Conservation (phyloP, 2,329 filamentous ascomycete species). For the Verticillium isaacii region DNA sequence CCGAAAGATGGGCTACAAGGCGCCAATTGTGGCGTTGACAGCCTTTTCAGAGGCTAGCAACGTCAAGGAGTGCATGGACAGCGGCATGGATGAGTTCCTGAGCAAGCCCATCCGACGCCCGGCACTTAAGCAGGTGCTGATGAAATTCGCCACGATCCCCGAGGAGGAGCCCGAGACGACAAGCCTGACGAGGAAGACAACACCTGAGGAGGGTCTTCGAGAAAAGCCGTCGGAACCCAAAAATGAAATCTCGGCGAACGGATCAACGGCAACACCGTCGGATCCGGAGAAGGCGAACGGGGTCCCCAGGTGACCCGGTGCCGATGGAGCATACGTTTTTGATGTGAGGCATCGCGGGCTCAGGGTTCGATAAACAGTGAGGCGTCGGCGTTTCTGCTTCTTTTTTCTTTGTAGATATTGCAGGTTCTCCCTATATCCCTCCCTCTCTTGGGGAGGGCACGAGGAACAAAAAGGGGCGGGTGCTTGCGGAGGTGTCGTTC, state of each 20-base stretch:
- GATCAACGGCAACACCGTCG: neutral
- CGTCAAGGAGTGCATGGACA: slow-evolving; percentile 78
- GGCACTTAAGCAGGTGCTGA: slow-evolving; percentile 79
- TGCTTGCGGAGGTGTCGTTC: neutral
- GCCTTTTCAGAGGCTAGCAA: slow-evolving; percentile 91
- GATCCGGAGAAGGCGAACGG: slow-evolving; percentile 1
- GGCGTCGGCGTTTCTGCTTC: neutral
- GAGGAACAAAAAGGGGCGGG: neutral
- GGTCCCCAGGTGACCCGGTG: neutral
- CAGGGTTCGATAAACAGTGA: neutral
- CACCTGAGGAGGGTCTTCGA: slow-evolving; percentile 11
- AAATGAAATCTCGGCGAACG: slow-evolving; percentile 15
- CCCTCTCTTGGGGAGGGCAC: neutral
- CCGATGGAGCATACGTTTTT: neutral
- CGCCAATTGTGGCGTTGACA: slow-evolving; percentile 85
- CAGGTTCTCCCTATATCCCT: neutral
- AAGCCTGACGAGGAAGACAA: slow-evolving; percentile 26
- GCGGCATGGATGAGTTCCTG: slow-evolving; percentile 89
- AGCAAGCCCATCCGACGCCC: slow-evolving; percentile 73
- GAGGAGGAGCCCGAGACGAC: slow-evolving; percentile 63
- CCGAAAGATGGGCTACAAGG: slow-evolving; percentile 77
- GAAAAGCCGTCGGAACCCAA: slow-evolving; percentile 6
- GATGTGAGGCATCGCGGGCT: neutral
- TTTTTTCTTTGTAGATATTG: neutral
- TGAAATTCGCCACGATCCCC: slow-evolving; percentile 76